Base-by-base conservation (phyloP, 2,329 filamentous ascomycete genomes). In the Exophiala oligosperma region DNA sequence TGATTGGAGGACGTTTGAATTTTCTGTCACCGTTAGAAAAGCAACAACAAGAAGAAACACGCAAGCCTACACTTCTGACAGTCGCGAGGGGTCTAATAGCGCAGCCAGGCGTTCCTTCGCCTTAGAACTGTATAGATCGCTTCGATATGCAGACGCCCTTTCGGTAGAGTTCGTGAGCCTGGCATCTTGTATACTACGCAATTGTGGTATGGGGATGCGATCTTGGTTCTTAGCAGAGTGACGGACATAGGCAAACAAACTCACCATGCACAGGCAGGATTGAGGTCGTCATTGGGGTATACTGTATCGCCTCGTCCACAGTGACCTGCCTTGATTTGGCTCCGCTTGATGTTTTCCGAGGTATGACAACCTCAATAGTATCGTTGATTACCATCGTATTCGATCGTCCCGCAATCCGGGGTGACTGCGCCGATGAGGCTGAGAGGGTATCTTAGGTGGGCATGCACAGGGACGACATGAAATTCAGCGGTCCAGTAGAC, bases 231-330 rank as follows among this genome's bases (percentile, higher is more conserved):
- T 38, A 56, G 51, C 49, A 12, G 26, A 14, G 24, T 17, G 38
- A n/a, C 6, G 12, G 23, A 23, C 29, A 56, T 24, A n/a, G 44
- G 29, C 48, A 32, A 2, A 32, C 23, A 37, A 38, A 52, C 68
- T 79, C 68, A 54, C 76, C 74, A 67, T 78, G 78, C 37, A 77
- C 69, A 21, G 76, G 76, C 37, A 66, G 57, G 37, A 65, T 38
- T 47, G 77, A 72, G 50, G 75, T 79, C n/a, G 76, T 78, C 73
- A 80, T 77, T 28, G 78, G 77, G 41, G 77, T 79, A 66, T 74
- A 80, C 61, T 77, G 74, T 49, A 80, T 68, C 6, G 78, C 78
- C 65, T 78, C 74, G 60, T 78, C 75, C 49, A 79, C 76, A 32
- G 71, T 74, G 54, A 79, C 65, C 41, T 77, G 72, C 53, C 71